A percentile compares a stretch with the other conserved stretches of the same genome.
These are phyloP conservation scores for Fusarium sp. DNA, from an alignment of 2,329 filamentous ascomycete genomes.

Conservation along the genomic window DNA sequence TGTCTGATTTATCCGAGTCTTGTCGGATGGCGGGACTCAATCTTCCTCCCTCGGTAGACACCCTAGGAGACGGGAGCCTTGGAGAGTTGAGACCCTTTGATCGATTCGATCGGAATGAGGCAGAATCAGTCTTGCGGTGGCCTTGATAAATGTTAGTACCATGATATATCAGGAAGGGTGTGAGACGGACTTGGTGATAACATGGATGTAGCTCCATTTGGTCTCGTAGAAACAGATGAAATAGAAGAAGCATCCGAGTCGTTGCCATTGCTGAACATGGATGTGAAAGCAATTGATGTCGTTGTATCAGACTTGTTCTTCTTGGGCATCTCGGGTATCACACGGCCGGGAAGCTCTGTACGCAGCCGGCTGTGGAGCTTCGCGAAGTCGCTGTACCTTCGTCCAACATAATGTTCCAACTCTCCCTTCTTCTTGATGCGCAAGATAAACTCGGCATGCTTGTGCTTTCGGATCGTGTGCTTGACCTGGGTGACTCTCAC, in stretches of 20 bases:
- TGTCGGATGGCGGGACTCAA: constrained; percentile 42
- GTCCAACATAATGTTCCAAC: constrained; percentile 80
- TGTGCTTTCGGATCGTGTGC: constrained; percentile 88
- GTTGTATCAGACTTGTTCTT: constrained; percentile 89
- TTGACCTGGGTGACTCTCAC: constrained; percentile 85
- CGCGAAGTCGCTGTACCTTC: constrained; percentile 89
- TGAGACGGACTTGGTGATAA: constrained; percentile 44
- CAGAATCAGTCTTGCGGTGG: constrained; percentile 43
- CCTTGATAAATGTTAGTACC: constrained; percentile 34
- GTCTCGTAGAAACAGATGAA: constrained; percentile 80
- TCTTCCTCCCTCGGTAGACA: constrained; percentile 49
- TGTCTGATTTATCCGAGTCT: constrained; percentile 39
- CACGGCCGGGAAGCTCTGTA: constrained; percentile 88
- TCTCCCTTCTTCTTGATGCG: constrained; percentile 83
- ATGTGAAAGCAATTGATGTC: constrained; percentile 67
- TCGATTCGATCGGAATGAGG: constrained; percentile 47
- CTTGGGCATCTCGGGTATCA: constrained; percentile 84
- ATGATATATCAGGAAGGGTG: background rate
- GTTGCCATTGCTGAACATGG: constrained; percentile 64
- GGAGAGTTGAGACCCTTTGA: constrained; percentile 48
- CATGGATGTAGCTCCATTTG: constrained; percentile 40
- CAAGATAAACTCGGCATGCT: constrained; percentile 93
- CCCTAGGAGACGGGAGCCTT: constrained; percentile 46
- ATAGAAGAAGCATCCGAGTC: constrained; percentile 83
- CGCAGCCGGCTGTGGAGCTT: constrained; percentile 82